Evolutionary conservation across 2,329 filamentous ascomycete species (phyloP).

Genomic region (Fusarium haematococcum): DNA sequence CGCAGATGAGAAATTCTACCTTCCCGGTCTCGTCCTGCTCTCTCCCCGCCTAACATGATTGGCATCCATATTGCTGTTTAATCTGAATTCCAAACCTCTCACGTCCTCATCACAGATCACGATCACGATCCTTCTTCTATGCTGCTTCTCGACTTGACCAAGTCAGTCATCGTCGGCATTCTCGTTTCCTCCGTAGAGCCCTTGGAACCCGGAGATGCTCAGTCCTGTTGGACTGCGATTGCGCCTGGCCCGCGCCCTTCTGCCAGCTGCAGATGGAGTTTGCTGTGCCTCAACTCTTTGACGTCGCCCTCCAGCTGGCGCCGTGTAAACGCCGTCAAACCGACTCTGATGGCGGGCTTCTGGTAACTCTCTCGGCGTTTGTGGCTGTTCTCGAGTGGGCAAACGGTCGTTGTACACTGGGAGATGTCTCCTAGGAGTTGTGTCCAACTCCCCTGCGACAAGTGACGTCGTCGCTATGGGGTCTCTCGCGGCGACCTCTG

Average conservation of each 20-base stretch:
- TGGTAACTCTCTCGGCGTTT: conserved; percentile 38
- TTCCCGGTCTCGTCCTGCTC: background rate
- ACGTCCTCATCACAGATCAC: background rate
- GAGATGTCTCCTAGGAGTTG: conserved; percentile 12
- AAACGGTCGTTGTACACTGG: conserved; percentile 39
- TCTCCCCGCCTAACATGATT: background rate
- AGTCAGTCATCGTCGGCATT: conserved; percentile 56
- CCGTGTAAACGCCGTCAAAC: conserved; percentile 37
- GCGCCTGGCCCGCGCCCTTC: conserved; percentile 36
- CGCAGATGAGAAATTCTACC: background rate
- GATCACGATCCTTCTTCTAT: conserved; percentile 2
- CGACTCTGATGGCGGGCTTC: conserved; percentile 42
- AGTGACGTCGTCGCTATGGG: background rate
- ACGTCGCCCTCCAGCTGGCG: conserved; percentile 27
- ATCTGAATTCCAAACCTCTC: conserved; percentile 10
- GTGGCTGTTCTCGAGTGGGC: conserved; percentile 31
- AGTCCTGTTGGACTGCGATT: conserved; percentile 53
- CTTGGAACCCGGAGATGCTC: conserved; percentile 56
- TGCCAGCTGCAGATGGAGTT: background rate
- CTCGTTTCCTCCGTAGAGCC: conserved; percentile 62
- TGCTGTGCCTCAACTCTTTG: conserved; percentile 2
- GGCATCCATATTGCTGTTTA: conserved; percentile 1
- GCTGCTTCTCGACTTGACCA: background rate
- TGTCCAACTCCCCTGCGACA: conserved; percentile 2
- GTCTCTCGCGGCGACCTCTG: background rate